Conservation (phyloP, 257 asterid species). For the Solanum habrochaites region DNA sequence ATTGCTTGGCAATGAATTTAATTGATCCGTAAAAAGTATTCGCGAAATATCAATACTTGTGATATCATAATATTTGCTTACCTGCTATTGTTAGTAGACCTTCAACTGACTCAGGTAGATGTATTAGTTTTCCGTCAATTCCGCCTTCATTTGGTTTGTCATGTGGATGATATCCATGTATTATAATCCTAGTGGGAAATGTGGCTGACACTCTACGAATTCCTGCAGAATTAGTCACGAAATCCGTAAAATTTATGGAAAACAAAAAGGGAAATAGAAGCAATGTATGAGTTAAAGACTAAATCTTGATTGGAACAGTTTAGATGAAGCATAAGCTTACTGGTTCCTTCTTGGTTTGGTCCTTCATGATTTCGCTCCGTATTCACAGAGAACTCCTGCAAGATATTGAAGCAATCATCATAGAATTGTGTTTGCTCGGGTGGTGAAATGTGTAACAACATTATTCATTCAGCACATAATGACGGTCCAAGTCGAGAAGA, state of each 20-base stretch:
- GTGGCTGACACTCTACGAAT: constrained; percentile 8
- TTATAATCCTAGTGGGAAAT: constrained; percentile 50
- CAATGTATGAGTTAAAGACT: background rate
- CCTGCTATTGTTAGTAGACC: constrained; percentile 69
- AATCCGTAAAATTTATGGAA: background rate
- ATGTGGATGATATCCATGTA: constrained; percentile 84
- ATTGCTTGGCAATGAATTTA: background rate
- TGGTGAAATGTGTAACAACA: background rate
- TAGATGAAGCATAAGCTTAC: constrained; percentile 23
- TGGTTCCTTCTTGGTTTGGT: constrained; percentile 20
- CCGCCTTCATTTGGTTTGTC: constrained; percentile 34
- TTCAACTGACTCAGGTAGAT: constrained; percentile 71
- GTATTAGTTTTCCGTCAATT: constrained; percentile 59
- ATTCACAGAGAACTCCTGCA: constrained; percentile 30
- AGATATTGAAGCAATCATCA: background rate
- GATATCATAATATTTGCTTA: constrained; percentile 4
- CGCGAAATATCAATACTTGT: background rate
- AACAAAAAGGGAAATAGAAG: background rate
- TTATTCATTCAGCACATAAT: background rate
- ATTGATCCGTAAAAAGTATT: background rate
- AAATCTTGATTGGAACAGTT: background rate
- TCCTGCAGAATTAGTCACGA: constrained; percentile 29
- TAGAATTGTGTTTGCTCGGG: background rate
- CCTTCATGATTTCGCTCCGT: constrained; percentile 30
- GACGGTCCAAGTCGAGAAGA: background rate